phyloP scores from a whole-genome alignment of 2,329 filamentous ascomycete species.

The Fusarium albosuccineum region DNA sequence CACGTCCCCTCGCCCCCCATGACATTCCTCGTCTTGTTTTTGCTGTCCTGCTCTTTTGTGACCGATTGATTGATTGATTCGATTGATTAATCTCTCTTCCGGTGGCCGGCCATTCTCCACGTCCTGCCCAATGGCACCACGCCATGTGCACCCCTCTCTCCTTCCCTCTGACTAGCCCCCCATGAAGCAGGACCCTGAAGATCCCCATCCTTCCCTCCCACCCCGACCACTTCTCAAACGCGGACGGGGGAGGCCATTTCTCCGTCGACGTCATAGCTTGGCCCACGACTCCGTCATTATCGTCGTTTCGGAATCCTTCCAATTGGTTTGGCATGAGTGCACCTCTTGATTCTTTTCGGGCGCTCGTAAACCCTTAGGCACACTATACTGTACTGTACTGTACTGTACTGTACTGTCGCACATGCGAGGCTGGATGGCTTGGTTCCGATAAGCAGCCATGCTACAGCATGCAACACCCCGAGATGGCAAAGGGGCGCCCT shows the following conservation, averaged over 20 bases:
- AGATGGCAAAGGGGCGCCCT: not conserved
- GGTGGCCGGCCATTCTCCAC: constrained; percentile 18
- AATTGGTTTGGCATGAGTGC: constrained; percentile 20
- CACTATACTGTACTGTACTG: no score
- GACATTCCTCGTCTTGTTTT: no score
- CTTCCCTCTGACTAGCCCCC: constrained; percentile 15
- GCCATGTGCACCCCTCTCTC: not conserved
- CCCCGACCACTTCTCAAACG: constrained; percentile 30
- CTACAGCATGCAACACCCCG: no score
- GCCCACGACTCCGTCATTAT: constrained; percentile 33
- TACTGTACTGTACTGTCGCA: no score
- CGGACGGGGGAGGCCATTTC: constrained; percentile 30
- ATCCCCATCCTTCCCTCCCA: constrained; percentile 28
- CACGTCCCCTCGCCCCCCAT: no score
- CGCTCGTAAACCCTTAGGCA: no score
- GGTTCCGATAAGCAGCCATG: constrained; percentile 16
- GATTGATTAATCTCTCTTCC: constrained; percentile 19
- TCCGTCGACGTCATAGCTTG: constrained; percentile 42
- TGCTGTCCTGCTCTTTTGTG: not conserved
- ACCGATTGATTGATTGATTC: constrained; percentile 23
- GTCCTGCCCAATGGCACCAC: constrained; percentile 1
- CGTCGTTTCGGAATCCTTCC: constrained; percentile 31
- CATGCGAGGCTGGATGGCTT: constrained; percentile 10
- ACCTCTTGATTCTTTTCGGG: not conserved
- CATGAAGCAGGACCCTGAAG: constrained; percentile 46